Base-by-base conservation (phyloP, 2,329 filamentous ascomycete species). In the Trichoderma atroviride region DNA sequence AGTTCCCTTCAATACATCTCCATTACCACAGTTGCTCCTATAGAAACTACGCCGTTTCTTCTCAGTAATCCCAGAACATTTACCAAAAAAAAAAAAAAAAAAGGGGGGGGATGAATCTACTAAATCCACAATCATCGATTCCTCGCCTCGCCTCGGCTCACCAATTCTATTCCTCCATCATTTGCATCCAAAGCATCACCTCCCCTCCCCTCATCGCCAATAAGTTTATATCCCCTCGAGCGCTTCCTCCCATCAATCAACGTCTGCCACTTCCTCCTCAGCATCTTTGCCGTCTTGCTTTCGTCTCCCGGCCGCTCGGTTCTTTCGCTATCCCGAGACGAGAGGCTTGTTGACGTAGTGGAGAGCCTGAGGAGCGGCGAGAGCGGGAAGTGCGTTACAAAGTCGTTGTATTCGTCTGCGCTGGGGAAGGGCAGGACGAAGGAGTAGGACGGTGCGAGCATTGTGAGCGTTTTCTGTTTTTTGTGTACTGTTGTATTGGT, bases 391-490 rank as follows among this genome's bases (percentile, higher is more conserved):
- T 35, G 16, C 40, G 55, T 58, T 19, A 58, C 14, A 5, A 67
- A 37, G 55, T 67, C 64, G 55, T 50, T 37, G 55, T 58, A 37
- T 29, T 67, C 55, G 10, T 59, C 37, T 22, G 22, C 64, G 40
- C 14, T 59, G 37, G 55, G 55, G 22, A 59, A 29, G 0, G 64
- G 64, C 9, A 67, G n/a, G 27, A 67, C 27, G 31, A 67, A 50
- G 19, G 55, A 35, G 53, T 50, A 50, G 4, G 63, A 19, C 2
- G 58, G 35, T 3, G 29, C 53, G 5, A 50, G 59, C 64, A 67
- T 67, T 16, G 14, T 56, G 3, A 3, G 31, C 24, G 13, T 16
- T 22, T 5, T 22, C 29, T n/a, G 52, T 9, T n/a, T 0, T 11
- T n/a, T 19, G 33, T 6, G 9, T 27, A 10, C n/a, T n/a, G n/a